Evolutionary conservation across 1,284 basidiomycete genomes (phyloP).

Genomic region (Ustilago loliicola): DNA sequence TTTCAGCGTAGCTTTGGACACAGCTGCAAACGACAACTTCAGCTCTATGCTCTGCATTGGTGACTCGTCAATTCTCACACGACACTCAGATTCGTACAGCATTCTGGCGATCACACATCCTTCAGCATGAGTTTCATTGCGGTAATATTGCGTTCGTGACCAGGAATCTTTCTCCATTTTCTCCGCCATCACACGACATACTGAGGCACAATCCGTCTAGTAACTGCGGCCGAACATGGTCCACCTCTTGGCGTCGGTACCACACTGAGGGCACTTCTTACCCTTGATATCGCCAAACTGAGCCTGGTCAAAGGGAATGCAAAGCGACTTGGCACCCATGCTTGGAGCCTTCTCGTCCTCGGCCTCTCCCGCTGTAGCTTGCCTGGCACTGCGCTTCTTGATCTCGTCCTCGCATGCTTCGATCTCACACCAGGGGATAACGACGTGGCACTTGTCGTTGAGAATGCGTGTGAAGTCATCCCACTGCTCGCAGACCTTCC

Average conservation of each 20-base stretch:
- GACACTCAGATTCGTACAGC: background rate
- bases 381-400: slow-evolving; percentile 86
- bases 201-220: slow-evolving; percentile 25
- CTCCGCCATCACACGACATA: background rate
- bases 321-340: slow-evolving; percentile 97
- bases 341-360: slow-evolving; percentile 87
- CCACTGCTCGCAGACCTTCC: slow-evolving; percentile 86
- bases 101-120: background rate
- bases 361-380: slow-evolving; percentile 54
- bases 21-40: too few relatives aligned
- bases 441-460: slow-evolving; percentile 88
- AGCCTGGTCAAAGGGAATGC: slow-evolving; percentile 96
- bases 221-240: slow-evolving; percentile 70
- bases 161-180: background rate
- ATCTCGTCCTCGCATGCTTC: slow-evolving; percentile 97
- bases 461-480: slow-evolving; percentile 88
- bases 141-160: background rate
- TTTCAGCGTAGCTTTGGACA: too few relatives aligned
- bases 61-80: background rate
- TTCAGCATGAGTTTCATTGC: background rate
- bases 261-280: slow-evolving; percentile 67
- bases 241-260: slow-evolving; percentile 66
- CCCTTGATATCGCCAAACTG: slow-evolving; percentile 64
- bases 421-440: slow-evolving; percentile 96
- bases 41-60: too few relatives aligned